Conservation (phyloP, 495 filamentous ascomycete genomes). For the Hyphodiscus hymeniophilus region DNA sequence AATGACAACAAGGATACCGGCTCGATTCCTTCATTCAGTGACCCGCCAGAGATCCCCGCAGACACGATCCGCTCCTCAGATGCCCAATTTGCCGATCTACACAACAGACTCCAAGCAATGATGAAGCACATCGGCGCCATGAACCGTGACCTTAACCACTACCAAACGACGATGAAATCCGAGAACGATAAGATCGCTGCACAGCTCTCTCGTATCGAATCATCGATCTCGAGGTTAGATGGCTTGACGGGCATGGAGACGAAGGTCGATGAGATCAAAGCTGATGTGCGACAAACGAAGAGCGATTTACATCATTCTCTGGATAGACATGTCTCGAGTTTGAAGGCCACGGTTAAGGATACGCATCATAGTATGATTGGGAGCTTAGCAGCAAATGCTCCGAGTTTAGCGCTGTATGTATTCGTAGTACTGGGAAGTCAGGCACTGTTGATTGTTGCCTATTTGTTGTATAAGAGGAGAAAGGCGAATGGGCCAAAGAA, state of each 20-base stretch:
- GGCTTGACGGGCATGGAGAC: slow-evolving; percentile 45
- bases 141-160: slow-evolving; percentile 47
- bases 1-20: slow-evolving; percentile 25
- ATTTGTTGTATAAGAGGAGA: slow-evolving; percentile 74
- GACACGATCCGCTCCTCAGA: slow-evolving; percentile 18
- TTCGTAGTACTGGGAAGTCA: slow-evolving; percentile 72
- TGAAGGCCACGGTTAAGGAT: slow-evolving; percentile 65
- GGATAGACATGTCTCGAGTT: slow-evolving; percentile 54
- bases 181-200: slow-evolving; percentile 47
- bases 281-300: slow-evolving; percentile 51
- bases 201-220: slow-evolving; percentile 28
- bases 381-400: slow-evolving; percentile 36
- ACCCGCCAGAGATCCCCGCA: slow-evolving; percentile 10
- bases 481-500: slow-evolving; percentile 79
- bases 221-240: slow-evolving; percentile 39
- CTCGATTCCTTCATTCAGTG: slow-evolving; percentile 11
- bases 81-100: slow-evolving; percentile 71
- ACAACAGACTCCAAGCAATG: slow-evolving; percentile 69
- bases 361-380: slow-evolving; percentile 58
- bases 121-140: slow-evolving; percentile 64
- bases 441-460: slow-evolving; percentile 56
- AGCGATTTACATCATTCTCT: slow-evolving; percentile 57
- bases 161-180: slow-evolving; percentile 42
- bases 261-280: slow-evolving; percentile 53
- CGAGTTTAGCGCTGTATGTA: slow-evolving; percentile 66